A percentile compares a stretch with the other conserved stretches of the same genome.
Conservation (phyloP, 495 filamentous ascomycete genomes). For the Podospora australis region DNA sequence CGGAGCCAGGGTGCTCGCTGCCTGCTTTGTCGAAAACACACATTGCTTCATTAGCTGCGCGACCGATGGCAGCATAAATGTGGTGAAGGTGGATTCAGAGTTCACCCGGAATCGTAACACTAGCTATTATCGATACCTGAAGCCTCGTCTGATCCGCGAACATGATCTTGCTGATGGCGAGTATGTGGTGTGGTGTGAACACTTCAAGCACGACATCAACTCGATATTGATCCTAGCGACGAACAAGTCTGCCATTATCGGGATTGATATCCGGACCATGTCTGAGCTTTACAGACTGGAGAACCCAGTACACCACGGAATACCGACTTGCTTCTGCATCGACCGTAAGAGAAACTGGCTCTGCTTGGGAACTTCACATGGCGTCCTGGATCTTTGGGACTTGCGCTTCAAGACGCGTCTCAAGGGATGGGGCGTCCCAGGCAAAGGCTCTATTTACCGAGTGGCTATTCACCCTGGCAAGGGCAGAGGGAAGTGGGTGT, state of each 20-base stretch:
- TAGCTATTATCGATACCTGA: conserved; percentile 64
- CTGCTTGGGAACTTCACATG: conserved; percentile 84
- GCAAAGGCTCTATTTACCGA: conserved; percentile 73
- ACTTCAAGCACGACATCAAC: conserved; percentile 73
- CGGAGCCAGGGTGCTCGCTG: conserved; percentile 65
- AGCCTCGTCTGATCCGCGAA: conserved; percentile 66
- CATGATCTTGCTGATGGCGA: conserved; percentile 71
- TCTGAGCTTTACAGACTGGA: conserved; percentile 68
- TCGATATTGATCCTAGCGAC: conserved; percentile 84
- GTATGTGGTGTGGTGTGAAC: conserved; percentile 85
- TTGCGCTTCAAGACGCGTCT: conserved; percentile 83
- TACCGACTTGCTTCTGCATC: conserved; percentile 85
- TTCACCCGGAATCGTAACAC: too few species aligned
- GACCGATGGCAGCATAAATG: conserved; percentile 83
- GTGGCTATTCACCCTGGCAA: conserved; percentile 71
- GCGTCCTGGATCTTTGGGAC: conserved; percentile 92
- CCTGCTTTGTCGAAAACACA: conserved; percentile 90
- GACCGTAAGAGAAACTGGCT: conserved; percentile 84
- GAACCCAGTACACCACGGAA: conserved; percentile 91
- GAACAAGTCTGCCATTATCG: conserved; percentile 73
- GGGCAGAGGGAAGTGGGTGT: conserved; percentile 71
- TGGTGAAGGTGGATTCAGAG: conserved; percentile 76
- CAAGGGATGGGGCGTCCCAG: conserved; percentile 83
- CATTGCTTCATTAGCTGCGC: conserved; percentile 87
- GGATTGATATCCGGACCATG: conserved; percentile 87